These are phyloP conservation scores for Bryum argenteum DNA, from an alignment of 225 moss, liverwort and hornwort genomes.

Conservation along the genomic window DNA sequence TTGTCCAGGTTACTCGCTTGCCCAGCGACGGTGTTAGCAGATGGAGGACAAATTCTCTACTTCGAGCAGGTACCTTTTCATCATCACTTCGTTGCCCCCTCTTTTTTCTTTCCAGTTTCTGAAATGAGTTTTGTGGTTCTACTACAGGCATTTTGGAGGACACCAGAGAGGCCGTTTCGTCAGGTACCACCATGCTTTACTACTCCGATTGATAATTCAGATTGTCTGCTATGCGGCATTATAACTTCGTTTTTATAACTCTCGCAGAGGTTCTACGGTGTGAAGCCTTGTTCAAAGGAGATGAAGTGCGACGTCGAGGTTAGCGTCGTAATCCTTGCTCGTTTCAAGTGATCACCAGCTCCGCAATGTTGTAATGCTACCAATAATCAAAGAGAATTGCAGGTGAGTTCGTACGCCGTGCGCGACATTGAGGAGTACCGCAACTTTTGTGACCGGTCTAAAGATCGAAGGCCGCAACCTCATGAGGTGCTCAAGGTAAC, in stretches of 20 bases:
- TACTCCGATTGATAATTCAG: not conserved
- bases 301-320: slow-evolving; percentile 99
- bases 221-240: not conserved
- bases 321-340: slow-evolving; percentile 15
- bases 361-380: not conserved
- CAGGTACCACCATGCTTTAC: slow-evolving; percentile 50
- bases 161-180: slow-evolving; percentile 91
- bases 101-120: too few species aligned
- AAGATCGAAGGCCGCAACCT: slow-evolving; percentile 73
- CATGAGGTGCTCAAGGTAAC: slow-evolving; percentile 71
- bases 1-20: slow-evolving; percentile 69
- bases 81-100: too few species aligned
- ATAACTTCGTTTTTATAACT: not conserved
- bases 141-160: slow-evolving; percentile 86
- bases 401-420: slow-evolving; percentile 93
- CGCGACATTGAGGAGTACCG: slow-evolving; percentile 82
- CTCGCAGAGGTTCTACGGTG: slow-evolving; percentile 78
- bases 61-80: slow-evolving; percentile 70
- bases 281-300: slow-evolving; percentile 90
- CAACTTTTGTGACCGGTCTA: slow-evolving; percentile 82
- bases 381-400: not conserved
- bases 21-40: slow-evolving; percentile 86
- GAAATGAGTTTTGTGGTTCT: not conserved
- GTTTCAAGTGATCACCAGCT: not conserved
- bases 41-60: slow-evolving; percentile 81